Evolutionary conservation across 805 yeast genomes (phyloP).

Genomic region (Metschnikowia continentalis): DNA sequence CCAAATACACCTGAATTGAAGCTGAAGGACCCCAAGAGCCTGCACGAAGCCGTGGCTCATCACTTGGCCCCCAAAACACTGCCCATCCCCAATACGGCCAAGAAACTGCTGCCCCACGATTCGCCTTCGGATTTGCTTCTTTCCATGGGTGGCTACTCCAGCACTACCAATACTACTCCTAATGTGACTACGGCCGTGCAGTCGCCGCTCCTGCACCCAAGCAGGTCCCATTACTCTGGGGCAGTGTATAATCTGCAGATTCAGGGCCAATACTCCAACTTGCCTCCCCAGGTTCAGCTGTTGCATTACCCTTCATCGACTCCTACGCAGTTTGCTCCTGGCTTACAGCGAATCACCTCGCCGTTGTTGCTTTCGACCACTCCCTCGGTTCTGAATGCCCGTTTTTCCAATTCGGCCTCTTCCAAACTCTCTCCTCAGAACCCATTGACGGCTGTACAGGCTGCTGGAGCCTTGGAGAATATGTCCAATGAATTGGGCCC

Average conservation of each 20-base stretch:
- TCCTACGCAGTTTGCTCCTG: slow-evolving; percentile 68
- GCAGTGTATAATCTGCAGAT: slow-evolving; percentile 12
- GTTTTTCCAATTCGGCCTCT: slow-evolving; percentile 19
- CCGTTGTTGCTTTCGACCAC: slow-evolving; percentile 57
- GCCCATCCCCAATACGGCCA: slow-evolving; percentile 1
- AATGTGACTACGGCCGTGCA: slow-evolving; percentile 7
- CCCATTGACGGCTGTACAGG: slow-evolving; percentile 27
- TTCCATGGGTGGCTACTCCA: not conserved
- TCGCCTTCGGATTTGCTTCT: slow-evolving; percentile 9
- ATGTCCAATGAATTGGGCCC: slow-evolving; percentile 44
- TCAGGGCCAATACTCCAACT: slow-evolving; percentile 20
- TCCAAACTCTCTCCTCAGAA: slow-evolving; percentile 11
- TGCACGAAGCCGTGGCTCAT: slow-evolving; percentile 20
- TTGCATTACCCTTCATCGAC: slow-evolving; percentile 64
- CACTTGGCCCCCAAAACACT: slow-evolving; percentile 9
- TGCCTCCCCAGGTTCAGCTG: slow-evolving; percentile 42
- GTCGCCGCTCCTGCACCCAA: slow-evolving; percentile 15
- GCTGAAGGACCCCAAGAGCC: slow-evolving; percentile 39
- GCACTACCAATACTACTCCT: not conserved
- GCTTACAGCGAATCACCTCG: slow-evolving; percentile 58
- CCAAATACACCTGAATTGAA: slow-evolving; percentile 57
- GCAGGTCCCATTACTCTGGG: slow-evolving; percentile 8
- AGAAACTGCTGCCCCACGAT: slow-evolving; percentile 13
- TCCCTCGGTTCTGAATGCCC: slow-evolving; percentile 39
- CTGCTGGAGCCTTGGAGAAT: slow-evolving; percentile 43